Conservation (phyloP, 352 stramenopile genomes). For the Detonula confervacea region DNA sequence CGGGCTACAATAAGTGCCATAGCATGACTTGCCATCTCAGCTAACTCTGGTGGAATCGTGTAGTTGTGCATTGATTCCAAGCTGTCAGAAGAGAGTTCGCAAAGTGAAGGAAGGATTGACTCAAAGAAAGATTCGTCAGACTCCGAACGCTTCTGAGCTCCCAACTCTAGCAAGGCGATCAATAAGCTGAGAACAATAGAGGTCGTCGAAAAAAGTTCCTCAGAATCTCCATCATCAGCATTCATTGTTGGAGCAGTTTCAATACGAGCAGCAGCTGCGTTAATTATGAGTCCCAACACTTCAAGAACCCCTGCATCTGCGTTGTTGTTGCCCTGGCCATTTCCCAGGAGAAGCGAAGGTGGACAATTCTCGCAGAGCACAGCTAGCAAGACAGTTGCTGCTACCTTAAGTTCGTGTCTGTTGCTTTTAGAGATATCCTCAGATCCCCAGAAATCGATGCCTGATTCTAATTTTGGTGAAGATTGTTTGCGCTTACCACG, state of each 20-base stretch:
- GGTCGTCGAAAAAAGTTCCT: constrained; percentile 63
- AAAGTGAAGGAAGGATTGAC: constrained; percentile 62
- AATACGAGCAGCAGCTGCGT: constrained; percentile 39
- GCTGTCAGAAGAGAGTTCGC: too few relatives aligned
- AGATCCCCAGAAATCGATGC: not conserved
- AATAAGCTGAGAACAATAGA: constrained; percentile 78
- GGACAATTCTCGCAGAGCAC: constrained; percentile 70
- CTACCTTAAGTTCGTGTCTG: constrained; percentile 38
- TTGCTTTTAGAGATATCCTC: constrained; percentile 7
- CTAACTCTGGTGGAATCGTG: constrained; percentile 56
- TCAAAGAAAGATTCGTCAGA: constrained; percentile 69
- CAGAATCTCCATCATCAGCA: constrained; percentile 15
- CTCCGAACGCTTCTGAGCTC: constrained; percentile 55
- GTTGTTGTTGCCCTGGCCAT: constrained; percentile 15
- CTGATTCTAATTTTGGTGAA: constrained; percentile 3
- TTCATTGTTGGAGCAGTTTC: constrained; percentile 7
- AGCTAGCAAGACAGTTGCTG: constrained; percentile 60
- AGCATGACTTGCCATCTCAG: constrained; percentile 81
- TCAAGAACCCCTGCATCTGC: constrained; percentile 52
- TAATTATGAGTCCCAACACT: constrained; percentile 67
- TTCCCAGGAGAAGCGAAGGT: constrained; percentile 59
- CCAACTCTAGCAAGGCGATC: constrained; percentile 77
- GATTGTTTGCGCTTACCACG: not conserved
- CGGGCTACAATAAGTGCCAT: constrained; percentile 72
- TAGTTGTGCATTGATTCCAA: too few relatives aligned